Evolutionary conservation across 1,284 basidiomycete genomes (phyloP).

Genomic region (Papiliotrema fonsecae): DNA sequence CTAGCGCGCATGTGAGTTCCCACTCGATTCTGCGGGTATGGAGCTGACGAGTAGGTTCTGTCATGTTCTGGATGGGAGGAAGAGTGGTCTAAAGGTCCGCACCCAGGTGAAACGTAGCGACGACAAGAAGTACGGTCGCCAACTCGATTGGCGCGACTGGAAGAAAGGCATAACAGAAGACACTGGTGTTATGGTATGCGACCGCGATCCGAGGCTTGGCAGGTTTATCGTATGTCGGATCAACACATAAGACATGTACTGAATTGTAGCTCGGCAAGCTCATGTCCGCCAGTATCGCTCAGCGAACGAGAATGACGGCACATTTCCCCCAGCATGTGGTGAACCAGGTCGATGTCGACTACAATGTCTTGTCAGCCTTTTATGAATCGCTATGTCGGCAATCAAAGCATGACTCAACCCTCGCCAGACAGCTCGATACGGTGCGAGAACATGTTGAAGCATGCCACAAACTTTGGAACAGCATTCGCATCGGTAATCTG

Average conservation of each 20-base stretch:
- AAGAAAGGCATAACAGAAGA: conserved; percentile 22
- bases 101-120: conserved; percentile 15
- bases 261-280: conserved; percentile 29
- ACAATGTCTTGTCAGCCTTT: background rate
- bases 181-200: background rate
- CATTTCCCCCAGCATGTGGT: background rate
- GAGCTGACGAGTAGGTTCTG: conserved; percentile 28
- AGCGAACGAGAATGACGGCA: background rate
- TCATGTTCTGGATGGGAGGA: conserved; percentile 34
- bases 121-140: conserved; percentile 10
- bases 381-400: too few relatives aligned
- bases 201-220: conserved; percentile 9
- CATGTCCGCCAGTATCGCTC: background rate
- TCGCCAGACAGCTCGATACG: conserved; percentile 4
- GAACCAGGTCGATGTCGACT: background rate
- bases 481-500: background rate
- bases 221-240: conserved; percentile 26
- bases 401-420: background rate
- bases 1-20: conserved; percentile 30
- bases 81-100: conserved; percentile 30
- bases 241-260: background rate
- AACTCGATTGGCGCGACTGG: conserved; percentile 22
- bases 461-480: conserved; percentile 7
- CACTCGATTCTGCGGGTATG: background rate
- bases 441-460: conserved; percentile 12